Base-by-base conservation (phyloP, 2,329 filamentous ascomycete genomes). In the Aspergillus sp. region DNA sequence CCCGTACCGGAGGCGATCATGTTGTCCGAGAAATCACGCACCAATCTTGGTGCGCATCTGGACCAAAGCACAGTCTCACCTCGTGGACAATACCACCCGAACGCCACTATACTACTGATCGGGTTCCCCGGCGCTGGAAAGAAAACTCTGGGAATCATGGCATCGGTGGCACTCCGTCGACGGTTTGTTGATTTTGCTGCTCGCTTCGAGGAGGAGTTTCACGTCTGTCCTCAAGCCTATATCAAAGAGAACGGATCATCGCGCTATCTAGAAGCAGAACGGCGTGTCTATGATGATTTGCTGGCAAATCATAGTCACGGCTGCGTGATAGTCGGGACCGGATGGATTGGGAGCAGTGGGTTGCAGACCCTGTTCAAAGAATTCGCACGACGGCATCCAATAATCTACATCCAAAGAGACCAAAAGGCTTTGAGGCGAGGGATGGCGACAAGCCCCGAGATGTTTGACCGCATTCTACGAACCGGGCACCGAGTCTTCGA, bases 51-150 rank as follows among this genome's bases (percentile, higher is more conserved):
- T 29, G 25, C 41, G 36, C 29, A 9, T 59, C 54, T 14, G 47
- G 47, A 17, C 61, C 60, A 51, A 19, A 43, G 34, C 17, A 50
- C 23, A 52, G 59, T 2, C 34, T 17, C 34, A 6, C 13, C 13
- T 38, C 7, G 34, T n/a, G 13, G 13, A 16, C 25, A 38, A 38
- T 38, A 38, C 13, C 4, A 6, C 16, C 14, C 5, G 14, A 17
- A 38, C 46, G 57, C 57, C n/a, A 60, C 56, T 2, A 82, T 91
- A 50, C 78, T 89, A n/a, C 77, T 91, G 7, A 79, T 88, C 13
- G 88, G 88, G 3, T 82, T 88, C 50, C 81, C 85, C 16, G 88
- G 87, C 5, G 82, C 86, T 17, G 88, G 88, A 19, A 90, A 90
- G 68, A 87, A 85, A 3, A 89, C 85, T 0, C 75, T 91, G 7